Evolutionary conservation across 345 rosid species (phyloP).

Genomic region (Linum tenue): DNA sequence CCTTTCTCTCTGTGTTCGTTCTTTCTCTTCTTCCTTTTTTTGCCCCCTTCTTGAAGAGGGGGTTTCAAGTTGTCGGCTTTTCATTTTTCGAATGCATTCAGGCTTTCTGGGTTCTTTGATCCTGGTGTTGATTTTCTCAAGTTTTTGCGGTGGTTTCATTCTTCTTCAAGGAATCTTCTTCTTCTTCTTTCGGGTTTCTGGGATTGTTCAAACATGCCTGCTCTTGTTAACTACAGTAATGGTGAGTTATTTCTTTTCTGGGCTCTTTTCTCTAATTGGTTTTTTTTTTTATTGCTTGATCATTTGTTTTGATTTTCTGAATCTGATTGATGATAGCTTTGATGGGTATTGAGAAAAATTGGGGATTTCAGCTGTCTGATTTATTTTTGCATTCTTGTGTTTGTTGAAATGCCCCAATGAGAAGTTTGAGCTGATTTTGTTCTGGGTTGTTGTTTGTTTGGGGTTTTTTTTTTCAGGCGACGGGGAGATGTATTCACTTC

Average conservation of each 20-base stretch:
- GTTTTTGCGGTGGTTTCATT: slow-evolving; percentile 12
- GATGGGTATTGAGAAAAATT: slow-evolving; percentile 5
- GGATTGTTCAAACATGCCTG: slow-evolving; percentile 40
- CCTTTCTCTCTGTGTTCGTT: slow-evolving; percentile 33
- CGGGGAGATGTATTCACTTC: slow-evolving; percentile 47
- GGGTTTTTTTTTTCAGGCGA: slow-evolving; percentile 44
- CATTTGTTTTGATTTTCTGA: not conserved
- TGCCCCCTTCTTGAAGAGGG: not conserved
- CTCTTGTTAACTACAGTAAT: slow-evolving; percentile 43
- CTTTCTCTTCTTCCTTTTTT: slow-evolving; percentile 14
- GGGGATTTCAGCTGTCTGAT: not conserved
- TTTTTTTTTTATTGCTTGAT: not conserved
- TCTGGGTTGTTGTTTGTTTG: slow-evolving; percentile 1
- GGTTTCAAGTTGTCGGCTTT: not conserved
- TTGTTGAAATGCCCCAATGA: not conserved
- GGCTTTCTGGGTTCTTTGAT: slow-evolving; percentile 14
- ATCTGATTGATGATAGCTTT: not conserved
- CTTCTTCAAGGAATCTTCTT: slow-evolving; percentile 19
- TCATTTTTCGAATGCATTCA: slow-evolving; percentile 28
- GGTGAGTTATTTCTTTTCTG: slow-evolving; percentile 27
- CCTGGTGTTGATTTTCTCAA: slow-evolving; percentile 2
- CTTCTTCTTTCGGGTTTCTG: not conserved
- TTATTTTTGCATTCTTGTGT: not conserved
- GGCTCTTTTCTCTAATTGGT: not conserved
- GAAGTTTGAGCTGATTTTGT: not conserved